A percentile compares a stretch with the other conserved stretches of the same genome.
Conservation (phyloP, 2,329 filamentous ascomycete genomes). For the Nothophaeocryptopus gaeumannii region DNA sequence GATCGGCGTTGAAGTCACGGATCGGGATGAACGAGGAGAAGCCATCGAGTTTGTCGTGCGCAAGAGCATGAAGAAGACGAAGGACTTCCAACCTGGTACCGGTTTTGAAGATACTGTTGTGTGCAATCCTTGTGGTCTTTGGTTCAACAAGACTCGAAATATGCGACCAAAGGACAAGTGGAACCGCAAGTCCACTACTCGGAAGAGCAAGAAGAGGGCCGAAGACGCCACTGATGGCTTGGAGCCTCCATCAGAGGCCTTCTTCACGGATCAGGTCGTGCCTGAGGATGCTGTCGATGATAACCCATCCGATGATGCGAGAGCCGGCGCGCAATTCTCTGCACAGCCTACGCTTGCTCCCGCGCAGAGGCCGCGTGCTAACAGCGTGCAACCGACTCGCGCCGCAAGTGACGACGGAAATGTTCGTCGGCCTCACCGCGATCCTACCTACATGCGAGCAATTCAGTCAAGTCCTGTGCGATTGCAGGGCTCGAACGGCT, state of each 20-base stretch:
- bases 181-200: slow-evolving; percentile 49
- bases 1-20: slow-evolving; percentile 68
- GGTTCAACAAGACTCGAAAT: slow-evolving; percentile 81
- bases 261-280: slow-evolving; percentile 30
- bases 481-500: slow-evolving; percentile 40
- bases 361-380: slow-evolving; percentile 39
- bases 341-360: slow-evolving; percentile 5
- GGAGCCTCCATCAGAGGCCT: slow-evolving; percentile 34
- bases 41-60: slow-evolving; percentile 69
- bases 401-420: slow-evolving; percentile 30
- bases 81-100: slow-evolving; percentile 28
- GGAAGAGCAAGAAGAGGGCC: slow-evolving; percentile 30
- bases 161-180: slow-evolving; percentile 83
- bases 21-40: slow-evolving; percentile 61
- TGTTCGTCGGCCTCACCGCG: slow-evolving; percentile 24
- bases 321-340: not conserved
- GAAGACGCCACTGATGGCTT: slow-evolving; percentile 29
- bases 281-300: slow-evolving; percentile 24
- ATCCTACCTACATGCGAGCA: slow-evolving; percentile 49
- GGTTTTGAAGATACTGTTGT: slow-evolving; percentile 70
- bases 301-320: slow-evolving; percentile 10
- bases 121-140: slow-evolving; percentile 95
- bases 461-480: slow-evolving; percentile 62
- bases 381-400: slow-evolving; percentile 42
- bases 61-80: slow-evolving; percentile 69